Evolutionary conservation across 1,139 yeast species (phyloP), one percentile per base, ranked within the genome.

Genomic region (Diutina catenulata): DNA sequence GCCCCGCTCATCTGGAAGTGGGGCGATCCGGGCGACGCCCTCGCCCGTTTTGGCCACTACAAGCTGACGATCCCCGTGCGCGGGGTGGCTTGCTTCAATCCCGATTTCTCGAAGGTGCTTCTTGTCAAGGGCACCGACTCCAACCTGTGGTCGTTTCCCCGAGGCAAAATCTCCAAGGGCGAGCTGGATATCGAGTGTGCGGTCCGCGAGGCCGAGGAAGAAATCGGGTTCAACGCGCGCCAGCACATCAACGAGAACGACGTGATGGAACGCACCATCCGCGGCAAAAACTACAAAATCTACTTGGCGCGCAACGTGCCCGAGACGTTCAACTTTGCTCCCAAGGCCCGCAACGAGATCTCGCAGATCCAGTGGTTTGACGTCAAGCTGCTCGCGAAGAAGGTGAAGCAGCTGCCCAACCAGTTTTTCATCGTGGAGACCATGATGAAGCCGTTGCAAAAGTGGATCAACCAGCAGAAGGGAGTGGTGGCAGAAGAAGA

Each of bases 91-190:
- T 66, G 93, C 39, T 72, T 93, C 49, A 87, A 86, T 54, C 66
- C 70, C 40, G 74, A 71, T 33, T 59, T 86, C 62, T 71, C 78
- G 41, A 84, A 83, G 51, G 68, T 86, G 7, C 53, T 93, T 29
- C 62, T 93, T 49, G 94, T 91, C 3, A 79, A 84, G 52, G 97
- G 96, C 2, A 79, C 80, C 42, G 94, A 84, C 47, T 74, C 88
- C n/a, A 64, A 65, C 29, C 59, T 80, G 10, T 93, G 98, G 98
- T 84, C 95, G 5, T 93, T 93, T 51, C 99, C 99, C 4, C 68
- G 95, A 55, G 99, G 99, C 7, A 93, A 93, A 58, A 93, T 93
- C 41, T 83, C 94, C 29, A 88, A 91, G 54, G 94, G 79, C 51
- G 99, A 93, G 59, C 66, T 78, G 7, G 98, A 93, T 56, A 70